Base-by-base conservation (phyloP, 345 rosid genomes). In the Eucalyptus rudis region DNA sequence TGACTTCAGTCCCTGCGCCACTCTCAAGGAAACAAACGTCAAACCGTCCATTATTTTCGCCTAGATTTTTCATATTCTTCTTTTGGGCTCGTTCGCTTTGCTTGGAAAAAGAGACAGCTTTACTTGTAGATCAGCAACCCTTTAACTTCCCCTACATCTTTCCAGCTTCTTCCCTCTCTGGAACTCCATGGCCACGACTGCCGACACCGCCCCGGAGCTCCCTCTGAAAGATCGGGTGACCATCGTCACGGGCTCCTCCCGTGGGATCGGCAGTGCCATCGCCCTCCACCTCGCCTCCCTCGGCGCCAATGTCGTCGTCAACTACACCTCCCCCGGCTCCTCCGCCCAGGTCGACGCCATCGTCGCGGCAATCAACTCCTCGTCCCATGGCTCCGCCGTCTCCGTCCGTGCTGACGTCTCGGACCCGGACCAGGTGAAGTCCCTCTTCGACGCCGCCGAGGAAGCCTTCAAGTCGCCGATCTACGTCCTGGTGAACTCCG, bases 161-260 rank as follows among this genome's bases (percentile, higher is more conserved):
- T 71, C 14, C 81, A 24, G 33, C 58, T 27, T 31, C 59, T 56
- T 56, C 62, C 27, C 62, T 24, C 62, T 10, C 33, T 25, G 47
- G 29, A 36, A 6, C 47, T 76, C 83, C 83, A 76, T 68, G 81
- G 88, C 81, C 79, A 40, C 81, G 47, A 66, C 8, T 0, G 31
- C 49, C 29, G 87, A 3, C 58, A 33, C 36, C 5, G n/a, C 80
- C 15, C 5, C 22, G 56, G 24, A 47, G 24, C 90, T 45, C 14
- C 90, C 94, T 2, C 92, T 93, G 43, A 76, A 87, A 19, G 93
- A 88, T 52, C 89, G 91, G n/a, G 93, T 90, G 29, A 93, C 93
- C 85, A 91, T 92, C 33, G 94, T 93, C 33, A 91, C 93, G 6
- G 94, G 94, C 85, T 89, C 93, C 51, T 93, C 94, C n/a, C 90